A percentile compares a stretch with the other conserved stretches of the same genome.
Evolutionary conservation across 2,329 filamentous ascomycete species (phyloP).

Genomic region (Aspergillus fumigatus): DNA sequence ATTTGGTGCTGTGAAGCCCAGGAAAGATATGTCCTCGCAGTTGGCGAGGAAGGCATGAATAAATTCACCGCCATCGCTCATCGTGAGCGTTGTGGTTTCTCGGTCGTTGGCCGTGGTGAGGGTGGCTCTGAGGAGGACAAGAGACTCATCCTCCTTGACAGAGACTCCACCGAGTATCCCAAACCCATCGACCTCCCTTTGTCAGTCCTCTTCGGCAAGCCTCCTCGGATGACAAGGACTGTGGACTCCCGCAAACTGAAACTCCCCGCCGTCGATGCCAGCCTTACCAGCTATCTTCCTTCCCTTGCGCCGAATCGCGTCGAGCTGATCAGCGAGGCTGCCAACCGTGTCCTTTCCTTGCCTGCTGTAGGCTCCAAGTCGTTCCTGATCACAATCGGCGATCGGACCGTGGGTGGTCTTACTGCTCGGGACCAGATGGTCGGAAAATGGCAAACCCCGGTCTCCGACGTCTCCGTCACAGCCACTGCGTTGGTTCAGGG

Average conservation of each 20-base stretch:
- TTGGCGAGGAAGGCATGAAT: conserved; percentile 76
- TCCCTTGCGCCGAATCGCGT: conserved; percentile 43
- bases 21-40: conserved; percentile 88
- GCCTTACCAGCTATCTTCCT: conserved; percentile 63
- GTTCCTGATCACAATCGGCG: conserved; percentile 94
- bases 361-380: conserved; percentile 94
- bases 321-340: conserved; percentile 62
- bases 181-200: conserved; percentile 85
- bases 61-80: conserved; percentile 63
- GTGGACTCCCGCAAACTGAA: conserved; percentile 66
- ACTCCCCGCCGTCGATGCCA: conserved; percentile 70
- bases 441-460: conserved; percentile 90
- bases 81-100: conserved; percentile 87
- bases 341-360: conserved; percentile 74
- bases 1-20: conserved; percentile 99
- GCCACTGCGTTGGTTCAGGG: conserved; percentile 71
- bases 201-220: conserved; percentile 81
- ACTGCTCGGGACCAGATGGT: conserved; percentile 92
- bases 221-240: conserved; percentile 71
- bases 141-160: conserved; percentile 74
- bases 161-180: conserved; percentile 69
- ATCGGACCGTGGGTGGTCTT: conserved; percentile 85
- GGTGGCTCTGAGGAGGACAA: conserved; percentile 62
- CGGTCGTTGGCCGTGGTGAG: conserved; percentile 76
- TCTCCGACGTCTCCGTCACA: conserved; percentile 91